phyloP scores from a whole-genome alignment of 352 stramenopile genomes.

The Phytophthora boehmeriae region DNA sequence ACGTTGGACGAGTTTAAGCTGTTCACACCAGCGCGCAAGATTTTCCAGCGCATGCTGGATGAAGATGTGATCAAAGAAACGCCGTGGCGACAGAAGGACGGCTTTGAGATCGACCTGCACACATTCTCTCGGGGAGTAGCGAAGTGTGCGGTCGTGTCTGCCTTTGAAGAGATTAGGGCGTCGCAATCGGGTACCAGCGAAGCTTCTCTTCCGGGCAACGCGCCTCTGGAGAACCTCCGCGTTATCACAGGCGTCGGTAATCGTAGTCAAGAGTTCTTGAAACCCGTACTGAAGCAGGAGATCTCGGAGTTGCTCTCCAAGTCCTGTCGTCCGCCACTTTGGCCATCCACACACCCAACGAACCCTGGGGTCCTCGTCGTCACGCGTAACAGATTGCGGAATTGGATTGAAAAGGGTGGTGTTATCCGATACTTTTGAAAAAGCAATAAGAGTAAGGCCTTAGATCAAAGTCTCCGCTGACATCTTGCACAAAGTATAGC shows the following conservation, averaged over 20 bases:
- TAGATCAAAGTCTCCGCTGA: background rate
- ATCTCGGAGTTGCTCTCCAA: slow-evolving; percentile 58
- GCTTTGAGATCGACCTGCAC: slow-evolving; percentile 77
- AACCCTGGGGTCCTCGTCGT: slow-evolving; percentile 68
- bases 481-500: background rate
- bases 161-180: slow-evolving; percentile 53
- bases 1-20: slow-evolving; percentile 58
- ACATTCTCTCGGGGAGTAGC: slow-evolving; percentile 65
- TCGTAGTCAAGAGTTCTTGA: slow-evolving; percentile 64
- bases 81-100: slow-evolving; percentile 58
- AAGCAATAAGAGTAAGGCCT: background rate
- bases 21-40: slow-evolving; percentile 46
- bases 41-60: slow-evolving; percentile 60
- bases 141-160: slow-evolving; percentile 73
- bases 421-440: slow-evolving; percentile 46
- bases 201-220: slow-evolving; percentile 26
- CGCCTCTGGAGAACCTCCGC: slow-evolving; percentile 50
- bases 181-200: slow-evolving; percentile 34
- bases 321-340: slow-evolving; percentile 53
- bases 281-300: slow-evolving; percentile 60
- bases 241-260: slow-evolving; percentile 79
- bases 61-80: slow-evolving; percentile 46
- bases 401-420: slow-evolving; percentile 61
- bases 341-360: slow-evolving; percentile 53
- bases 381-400: slow-evolving; percentile 50